Evolutionary conservation across 352 stramenopile species (phyloP).

Genomic region (Pythium aquatile): DNA sequence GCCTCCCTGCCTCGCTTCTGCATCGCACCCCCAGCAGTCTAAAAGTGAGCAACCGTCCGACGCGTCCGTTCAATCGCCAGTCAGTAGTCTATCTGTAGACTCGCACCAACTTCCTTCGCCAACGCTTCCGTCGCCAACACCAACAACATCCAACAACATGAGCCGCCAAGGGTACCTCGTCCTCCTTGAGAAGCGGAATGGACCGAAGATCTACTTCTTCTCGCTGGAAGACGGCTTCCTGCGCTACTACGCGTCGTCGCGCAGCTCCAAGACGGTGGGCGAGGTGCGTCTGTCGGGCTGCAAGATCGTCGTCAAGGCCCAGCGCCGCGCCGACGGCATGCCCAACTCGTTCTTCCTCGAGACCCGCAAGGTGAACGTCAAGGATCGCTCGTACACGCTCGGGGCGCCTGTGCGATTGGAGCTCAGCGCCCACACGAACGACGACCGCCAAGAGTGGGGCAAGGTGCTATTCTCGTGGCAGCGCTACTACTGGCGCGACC

Average conservation of each 20-base stretch:
- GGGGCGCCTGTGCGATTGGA: slow-evolving; percentile 58
- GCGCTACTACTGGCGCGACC: slow-evolving; percentile 85
- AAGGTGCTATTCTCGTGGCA: slow-evolving; percentile 88
- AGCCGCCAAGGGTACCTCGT: slow-evolving; percentile 80
- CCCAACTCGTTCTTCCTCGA: slow-evolving; percentile 84
- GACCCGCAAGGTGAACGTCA: slow-evolving; percentile 82
- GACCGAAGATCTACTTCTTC: slow-evolving; percentile 61
- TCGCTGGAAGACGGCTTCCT: slow-evolving; percentile 81
- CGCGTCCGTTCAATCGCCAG: slow-evolving; percentile 2
- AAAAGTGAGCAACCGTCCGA: slow-evolving; percentile 17
- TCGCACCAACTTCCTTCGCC: slow-evolving; percentile 13
- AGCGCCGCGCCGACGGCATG: slow-evolving; percentile 63
- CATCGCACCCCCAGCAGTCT: slow-evolving; percentile 12
- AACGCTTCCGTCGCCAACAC: slow-evolving; percentile 15
- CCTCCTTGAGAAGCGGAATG: slow-evolving; percentile 61
- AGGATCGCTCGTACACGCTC: slow-evolving; percentile 81
- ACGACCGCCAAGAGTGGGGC: slow-evolving; percentile 79
- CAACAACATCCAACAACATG: slow-evolving; percentile 31
- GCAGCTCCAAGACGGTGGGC: slow-evolving; percentile 43
- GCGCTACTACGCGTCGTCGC: slow-evolving; percentile 52
- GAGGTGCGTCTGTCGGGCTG: slow-evolving; percentile 79
- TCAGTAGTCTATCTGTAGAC: slow-evolving; percentile 5
- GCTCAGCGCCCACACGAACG: slow-evolving; percentile 55
- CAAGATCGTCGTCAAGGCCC: slow-evolving; percentile 80
- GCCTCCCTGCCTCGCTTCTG: slow-evolving; percentile 3